A percentile compares a stretch with the other conserved stretches of the same genome.
Conservation (phyloP, 805 yeast species). For the Kazachstania africana region DNA sequence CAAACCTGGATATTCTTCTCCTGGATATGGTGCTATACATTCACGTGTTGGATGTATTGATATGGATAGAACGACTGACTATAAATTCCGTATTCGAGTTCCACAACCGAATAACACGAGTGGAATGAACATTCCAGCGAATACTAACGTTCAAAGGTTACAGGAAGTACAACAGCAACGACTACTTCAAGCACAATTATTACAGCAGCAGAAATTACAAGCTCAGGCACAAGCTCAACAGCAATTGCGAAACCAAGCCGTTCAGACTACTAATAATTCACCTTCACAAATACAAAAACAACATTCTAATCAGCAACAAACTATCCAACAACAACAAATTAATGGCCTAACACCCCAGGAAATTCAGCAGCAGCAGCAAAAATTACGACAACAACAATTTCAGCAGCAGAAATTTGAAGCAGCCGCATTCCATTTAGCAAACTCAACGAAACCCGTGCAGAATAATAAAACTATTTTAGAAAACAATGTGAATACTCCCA, state of each 20-base stretch:
- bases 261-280: slow-evolving; percentile 5
- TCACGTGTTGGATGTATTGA: slow-evolving; percentile 64
- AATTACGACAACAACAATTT: slow-evolving; percentile 24
- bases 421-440: slow-evolving; percentile 24
- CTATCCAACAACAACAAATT: slow-evolving; percentile 4
- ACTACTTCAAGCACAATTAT: slow-evolving; percentile 10
- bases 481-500: slow-evolving; percentile 1
- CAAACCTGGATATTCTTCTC: slow-evolving; percentile 36
- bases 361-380: slow-evolving; percentile 25
- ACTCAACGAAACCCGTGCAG: slow-evolving; percentile 23
- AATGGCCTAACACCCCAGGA: slow-evolving; percentile 25
- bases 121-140: slow-evolving; percentile 9
- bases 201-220: slow-evolving; percentile 7
- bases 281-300: slow-evolving; percentile 2
- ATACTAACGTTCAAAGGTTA: slow-evolving; percentile 17
- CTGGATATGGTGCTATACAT: slow-evolving; percentile 41
- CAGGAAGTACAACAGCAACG: slow-evolving; percentile 19
- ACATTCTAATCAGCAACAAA: slow-evolving; percentile 1
- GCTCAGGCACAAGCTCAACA: slow-evolving; percentile 6
- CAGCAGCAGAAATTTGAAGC: slow-evolving; percentile 26
- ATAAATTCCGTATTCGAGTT: slow-evolving; percentile 39
- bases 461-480: slow-evolving; percentile 5
- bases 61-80: slow-evolving; percentile 60
- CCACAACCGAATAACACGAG: slow-evolving; percentile 30
- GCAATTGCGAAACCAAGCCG: slow-evolving; percentile 8